Base-by-base conservation (phyloP, 768 basidiomycete species). In the Lepiota subincarnata region DNA sequence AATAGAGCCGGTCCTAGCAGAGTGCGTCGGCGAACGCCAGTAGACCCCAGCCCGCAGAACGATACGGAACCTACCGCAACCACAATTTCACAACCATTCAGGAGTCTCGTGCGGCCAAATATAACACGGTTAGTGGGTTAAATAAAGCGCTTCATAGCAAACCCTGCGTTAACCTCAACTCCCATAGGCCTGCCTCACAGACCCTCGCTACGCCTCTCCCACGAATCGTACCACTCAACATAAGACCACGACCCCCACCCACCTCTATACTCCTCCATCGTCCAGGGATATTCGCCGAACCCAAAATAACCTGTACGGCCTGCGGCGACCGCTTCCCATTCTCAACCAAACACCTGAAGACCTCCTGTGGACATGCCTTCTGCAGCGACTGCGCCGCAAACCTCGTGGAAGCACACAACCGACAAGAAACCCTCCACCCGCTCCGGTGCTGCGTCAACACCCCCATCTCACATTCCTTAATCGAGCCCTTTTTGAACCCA, bases 391-490 rank as follows among this genome's bases (percentile, higher is more conserved):
- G 59, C 16, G 51, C 44, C 18, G 38, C 22, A 4, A 48, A 35
- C 19, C 41, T 60, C 4, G 53, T 55, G 44, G 37, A 46, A 12
- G 31, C 44, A 6, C 52, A 42, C 50, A 55, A 43, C 22, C 48
- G 50, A 18, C 46, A 55, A 20, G 59, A 60, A 49, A 22, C 49
- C 16, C 34, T 46, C 18, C 52, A 55, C 38, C 56, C 59, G 3
- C 45, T 54, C 7, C 53, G 55, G 36, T 60, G 59, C 36, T 60
- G 59, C 41, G 45, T 51, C 39, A 57, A 55, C 35, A 41, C 45
- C 24, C n/a, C 41, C 1, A 60, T 60, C 16, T 31, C 50, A 2
- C 39, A 46, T 2, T 18, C 39, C 8, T 12, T 16, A 10, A 35
- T 57, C n/a, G 19, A 13, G 28, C 53, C 44, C 2, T 36, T 50